A percentile compares a stretch with the other conserved stretches of the same genome.
phyloP scores from a whole-genome alignment of 2,329 filamentous ascomycete species.

The Hypoxylon sp. region DNA sequence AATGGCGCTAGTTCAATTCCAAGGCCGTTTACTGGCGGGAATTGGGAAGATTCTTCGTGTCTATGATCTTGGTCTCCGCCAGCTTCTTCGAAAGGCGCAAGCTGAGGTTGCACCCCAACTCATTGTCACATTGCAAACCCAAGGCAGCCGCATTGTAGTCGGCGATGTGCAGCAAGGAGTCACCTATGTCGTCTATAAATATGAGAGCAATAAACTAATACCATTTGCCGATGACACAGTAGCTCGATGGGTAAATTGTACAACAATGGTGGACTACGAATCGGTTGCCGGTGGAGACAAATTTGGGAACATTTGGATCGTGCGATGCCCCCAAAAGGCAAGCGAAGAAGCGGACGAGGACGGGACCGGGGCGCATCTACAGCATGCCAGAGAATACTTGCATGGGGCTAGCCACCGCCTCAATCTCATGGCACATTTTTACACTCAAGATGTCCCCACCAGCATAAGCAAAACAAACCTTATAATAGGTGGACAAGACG shows the following conservation, averaged over 20 bases:
- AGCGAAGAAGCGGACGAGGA: conserved; percentile 94
- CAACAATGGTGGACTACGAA: conserved; percentile 97
- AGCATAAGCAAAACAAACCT: conserved; percentile 90
- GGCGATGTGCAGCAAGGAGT: conserved; percentile 94
- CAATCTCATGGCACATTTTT: conserved; percentile 89
- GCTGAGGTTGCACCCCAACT: conserved; percentile 82
- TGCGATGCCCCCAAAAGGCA: conserved; percentile 87
- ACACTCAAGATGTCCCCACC: conserved; percentile 91
- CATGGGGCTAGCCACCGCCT: conserved; percentile 90
- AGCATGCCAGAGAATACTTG: conserved; percentile 90
- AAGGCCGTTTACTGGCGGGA: conserved; percentile 89
- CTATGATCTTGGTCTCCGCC: conserved; percentile 93
- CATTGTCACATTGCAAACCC: conserved; percentile 91
- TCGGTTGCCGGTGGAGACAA: conserved; percentile 96
- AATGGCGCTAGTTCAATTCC: conserved; percentile 91
- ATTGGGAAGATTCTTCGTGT: conserved; percentile 86
- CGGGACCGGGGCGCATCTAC: conserved; percentile 89
- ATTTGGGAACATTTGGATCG: conserved; percentile 95
- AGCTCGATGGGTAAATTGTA: conserved; percentile 90
- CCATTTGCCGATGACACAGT: conserved; percentile 94
- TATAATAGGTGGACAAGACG: conserved; percentile 90
- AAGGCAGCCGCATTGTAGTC: conserved; percentile 91
- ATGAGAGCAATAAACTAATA: conserved; percentile 90
- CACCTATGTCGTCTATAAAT: conserved; percentile 94
- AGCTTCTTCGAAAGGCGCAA: conserved; percentile 92